Conservation (phyloP, 495 filamentous ascomycete genomes). For the Cryomyces minteri region DNA sequence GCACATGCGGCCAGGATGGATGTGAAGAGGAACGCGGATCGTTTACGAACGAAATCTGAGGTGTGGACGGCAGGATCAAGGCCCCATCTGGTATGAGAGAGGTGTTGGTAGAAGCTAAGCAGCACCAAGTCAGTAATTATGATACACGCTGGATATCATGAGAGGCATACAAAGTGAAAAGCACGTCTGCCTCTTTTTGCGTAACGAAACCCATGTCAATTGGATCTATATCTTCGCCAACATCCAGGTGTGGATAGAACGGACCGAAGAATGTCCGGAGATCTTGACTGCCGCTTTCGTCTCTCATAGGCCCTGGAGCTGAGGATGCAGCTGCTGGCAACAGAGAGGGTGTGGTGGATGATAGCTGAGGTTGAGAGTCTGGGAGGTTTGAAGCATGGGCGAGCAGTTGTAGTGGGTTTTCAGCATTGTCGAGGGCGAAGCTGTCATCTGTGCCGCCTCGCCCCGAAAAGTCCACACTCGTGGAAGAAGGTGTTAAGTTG, state of each 20-base stretch:
- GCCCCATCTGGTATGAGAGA: conserved; percentile 59
- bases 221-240: conserved; percentile 44
- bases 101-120: conserved; percentile 44
- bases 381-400: conserved; percentile 52
- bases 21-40: conserved; percentile 53
- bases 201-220: conserved; percentile 47
- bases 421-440: conserved; percentile 42
- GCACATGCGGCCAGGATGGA: conserved; percentile 47
- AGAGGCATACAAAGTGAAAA: conserved; percentile 41
- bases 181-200: conserved; percentile 36
- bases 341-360: neutral
- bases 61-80: conserved; percentile 48
- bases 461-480: conserved; percentile 6
- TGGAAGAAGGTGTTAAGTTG: no score
- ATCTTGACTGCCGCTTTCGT: conserved; percentile 1
- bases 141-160: no score
- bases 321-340: neutral
- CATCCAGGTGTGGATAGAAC: conserved; percentile 37
- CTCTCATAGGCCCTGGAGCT: neutral
- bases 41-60: conserved; percentile 39
- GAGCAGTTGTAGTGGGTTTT: conserved; percentile 53
- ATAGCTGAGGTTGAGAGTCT: conserved; percentile 24
- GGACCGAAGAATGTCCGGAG: conserved; percentile 38
- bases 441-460: conserved; percentile 14
- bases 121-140: neutral